Conservation (phyloP, 2,329 filamentous ascomycete genomes). For the Talaromyces pinophilus region DNA sequence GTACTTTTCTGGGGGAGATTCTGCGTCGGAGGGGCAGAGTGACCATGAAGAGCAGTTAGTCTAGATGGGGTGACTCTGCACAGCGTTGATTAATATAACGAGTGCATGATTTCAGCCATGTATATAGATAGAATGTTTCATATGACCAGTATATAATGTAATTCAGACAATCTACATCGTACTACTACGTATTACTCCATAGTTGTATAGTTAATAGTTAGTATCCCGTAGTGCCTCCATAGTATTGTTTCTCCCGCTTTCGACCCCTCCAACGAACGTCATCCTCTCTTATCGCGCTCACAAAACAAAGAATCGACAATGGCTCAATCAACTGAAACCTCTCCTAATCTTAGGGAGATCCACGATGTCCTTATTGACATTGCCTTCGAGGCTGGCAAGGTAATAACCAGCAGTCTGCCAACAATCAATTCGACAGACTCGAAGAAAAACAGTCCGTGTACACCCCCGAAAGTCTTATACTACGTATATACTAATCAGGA, state of each 20-base stretch:
- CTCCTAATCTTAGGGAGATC: constrained; percentile 41
- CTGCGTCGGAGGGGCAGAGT: constrained; percentile 38
- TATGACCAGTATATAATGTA: neutral
- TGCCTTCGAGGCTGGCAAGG: constrained; percentile 45
- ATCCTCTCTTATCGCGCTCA: neutral
- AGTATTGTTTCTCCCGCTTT: neutral
- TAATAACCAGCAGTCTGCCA: constrained; percentile 47
- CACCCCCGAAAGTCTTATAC: neutral
- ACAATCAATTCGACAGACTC: constrained; percentile 40
- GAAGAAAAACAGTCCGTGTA: constrained; percentile 49
- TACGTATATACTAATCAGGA: constrained; percentile 6
- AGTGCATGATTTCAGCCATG: neutral
- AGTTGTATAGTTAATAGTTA: too few species aligned
- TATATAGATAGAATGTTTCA: constrained; percentile 2
- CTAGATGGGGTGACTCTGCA: neutral
- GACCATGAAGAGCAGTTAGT: constrained; percentile 24
- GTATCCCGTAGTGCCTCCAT: neutral
- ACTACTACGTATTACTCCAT: too few species aligned
- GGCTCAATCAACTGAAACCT: neutral
- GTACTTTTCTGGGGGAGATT: constrained; percentile 58
- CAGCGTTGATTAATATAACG: neutral
- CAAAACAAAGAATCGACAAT: neutral
- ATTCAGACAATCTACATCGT: neutral
- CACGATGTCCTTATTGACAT: constrained; percentile 45
- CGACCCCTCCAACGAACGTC: constrained; percentile 5